A percentile compares a stretch with the other conserved stretches of the same genome.
Conservation (phyloP, 179 eudicot species). For the Heliamphora pulchella region DNA sequence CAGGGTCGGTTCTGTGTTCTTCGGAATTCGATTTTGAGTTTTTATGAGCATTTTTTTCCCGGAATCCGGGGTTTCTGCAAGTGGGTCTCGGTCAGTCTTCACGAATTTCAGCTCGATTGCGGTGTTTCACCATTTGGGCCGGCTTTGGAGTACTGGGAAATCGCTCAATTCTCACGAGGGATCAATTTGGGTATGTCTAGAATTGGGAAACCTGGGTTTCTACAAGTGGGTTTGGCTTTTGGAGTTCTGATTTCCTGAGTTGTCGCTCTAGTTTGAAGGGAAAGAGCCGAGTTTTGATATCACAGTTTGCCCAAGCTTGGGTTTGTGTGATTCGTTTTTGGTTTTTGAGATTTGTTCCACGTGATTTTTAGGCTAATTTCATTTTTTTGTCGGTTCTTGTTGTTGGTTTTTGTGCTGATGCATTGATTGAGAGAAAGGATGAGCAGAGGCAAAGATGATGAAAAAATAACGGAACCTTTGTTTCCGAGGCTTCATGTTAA, state of each 20-base stretch:
- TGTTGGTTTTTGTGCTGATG: conserved; percentile 15
- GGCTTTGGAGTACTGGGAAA: neutral
- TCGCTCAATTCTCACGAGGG: neutral
- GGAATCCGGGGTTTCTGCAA: neutral
- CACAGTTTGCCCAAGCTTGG: neutral
- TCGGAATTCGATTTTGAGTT: neutral
- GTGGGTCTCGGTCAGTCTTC: neutral
- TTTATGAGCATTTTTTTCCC: neutral
- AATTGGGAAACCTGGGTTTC: neutral
- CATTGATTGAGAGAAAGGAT: conserved; percentile 21
- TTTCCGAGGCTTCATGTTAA: conserved; percentile 86
- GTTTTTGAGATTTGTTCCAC: conserved; percentile 10
- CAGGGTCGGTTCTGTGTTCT: neutral
- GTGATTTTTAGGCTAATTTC: conserved; percentile 12
- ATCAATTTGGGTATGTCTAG: neutral
- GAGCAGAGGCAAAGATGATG: conserved; percentile 76
- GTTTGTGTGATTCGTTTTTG: neutral
- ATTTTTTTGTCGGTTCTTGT: conserved; percentile 16
- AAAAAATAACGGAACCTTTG: conserved; percentile 63
- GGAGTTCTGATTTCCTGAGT: neutral
- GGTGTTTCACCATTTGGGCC: conserved; percentile 1
- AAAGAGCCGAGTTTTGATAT: neutral
- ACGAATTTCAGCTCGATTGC: neutral
- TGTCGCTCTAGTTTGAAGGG: neutral
- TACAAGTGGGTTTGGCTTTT: conserved; percentile 9